Base-by-base conservation (phyloP, 2,329 filamentous ascomycete species). In the Fusarium sp. region DNA sequence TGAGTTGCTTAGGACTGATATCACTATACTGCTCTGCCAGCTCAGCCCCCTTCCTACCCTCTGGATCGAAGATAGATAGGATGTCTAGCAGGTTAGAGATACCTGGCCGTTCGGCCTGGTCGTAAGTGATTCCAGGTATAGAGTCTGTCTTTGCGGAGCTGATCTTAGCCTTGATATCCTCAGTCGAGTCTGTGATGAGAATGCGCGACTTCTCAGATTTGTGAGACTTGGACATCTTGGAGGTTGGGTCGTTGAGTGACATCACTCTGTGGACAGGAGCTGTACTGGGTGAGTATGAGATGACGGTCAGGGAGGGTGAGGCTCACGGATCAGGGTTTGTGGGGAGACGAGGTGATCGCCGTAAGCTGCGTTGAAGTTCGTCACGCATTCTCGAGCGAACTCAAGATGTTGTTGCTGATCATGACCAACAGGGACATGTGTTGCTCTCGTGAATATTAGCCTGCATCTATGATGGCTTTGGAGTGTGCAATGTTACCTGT, bases 171-270 rank as follows among this genome's bases (percentile, higher is more conserved):
- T 81, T 79, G 64, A 98, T 94, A 5, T 84, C 81, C 0, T 86
- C 80, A 1, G 86, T 81, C 0, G 83, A 79, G 72, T 97, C 92
- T 3, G 91, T 97, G 62, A 99, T 88, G 14, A 96, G 81, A 71
- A 99, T 96, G 19, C 93, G 87, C 9, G 93, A 96, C 49, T 86
- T 87, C 4, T 86, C 83, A 70, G 92, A 87, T 1, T 84, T 75
- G 72, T 93, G 86, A 1, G 94, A 97, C 79, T 99, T 99, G 56
- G 94, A 97, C 96, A 99, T 99, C 77, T 99, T 99, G 52, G 87
- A 83, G 1, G 78, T 81, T 0, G 96, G 95, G 13, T 92, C 83
- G 51, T 87, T 89, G 22, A 99, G 87, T 19, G 94, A 97, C 94
- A 97, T 98, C 65, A 99, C 86, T 64, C 95, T 89, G 73, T 91